phyloP scores from a whole-genome alignment of 2,329 filamentous ascomycete genomes.

The Botryotinia globosa region DNA sequence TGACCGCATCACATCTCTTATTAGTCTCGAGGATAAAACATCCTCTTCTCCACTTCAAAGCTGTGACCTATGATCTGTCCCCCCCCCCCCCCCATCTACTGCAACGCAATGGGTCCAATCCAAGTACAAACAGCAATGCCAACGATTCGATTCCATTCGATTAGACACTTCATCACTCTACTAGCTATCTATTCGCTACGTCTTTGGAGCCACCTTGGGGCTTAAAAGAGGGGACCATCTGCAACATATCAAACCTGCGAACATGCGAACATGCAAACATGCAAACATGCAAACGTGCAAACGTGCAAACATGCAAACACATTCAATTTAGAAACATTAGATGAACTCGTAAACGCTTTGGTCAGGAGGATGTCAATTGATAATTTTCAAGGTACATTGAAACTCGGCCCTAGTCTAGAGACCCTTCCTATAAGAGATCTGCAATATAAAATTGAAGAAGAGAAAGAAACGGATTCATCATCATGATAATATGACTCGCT shows the following conservation, averaged over 20 bases:
- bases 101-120: neutral
- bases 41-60: slow-evolving; percentile 6
- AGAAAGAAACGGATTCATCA: slow-evolving; percentile 30
- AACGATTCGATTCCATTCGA: slow-evolving; percentile 1
- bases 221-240: neutral
- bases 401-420: slow-evolving; percentile 33
- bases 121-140: neutral
- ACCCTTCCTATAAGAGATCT: slow-evolving; percentile 31
- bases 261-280: neutral
- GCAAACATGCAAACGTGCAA: neutral
- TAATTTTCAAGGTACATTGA: slow-evolving; percentile 32
- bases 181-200: neutral
- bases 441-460: slow-evolving; percentile 36
- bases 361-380: slow-evolving; percentile 32
- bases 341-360: slow-evolving; percentile 12
- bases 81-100: neutral
- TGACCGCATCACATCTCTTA: slow-evolving; percentile 4
- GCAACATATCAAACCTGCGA: neutral
- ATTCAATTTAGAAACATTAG: neutral
- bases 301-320: neutral
- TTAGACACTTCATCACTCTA: slow-evolving; percentile 7
- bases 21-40: neutral
- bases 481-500: slow-evolving; percentile 31
- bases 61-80: neutral
- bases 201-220: neutral